These are phyloP conservation scores for Yarrowia sp. DNA, from an alignment of 805 yeast species.

Conservation along the genomic window DNA sequence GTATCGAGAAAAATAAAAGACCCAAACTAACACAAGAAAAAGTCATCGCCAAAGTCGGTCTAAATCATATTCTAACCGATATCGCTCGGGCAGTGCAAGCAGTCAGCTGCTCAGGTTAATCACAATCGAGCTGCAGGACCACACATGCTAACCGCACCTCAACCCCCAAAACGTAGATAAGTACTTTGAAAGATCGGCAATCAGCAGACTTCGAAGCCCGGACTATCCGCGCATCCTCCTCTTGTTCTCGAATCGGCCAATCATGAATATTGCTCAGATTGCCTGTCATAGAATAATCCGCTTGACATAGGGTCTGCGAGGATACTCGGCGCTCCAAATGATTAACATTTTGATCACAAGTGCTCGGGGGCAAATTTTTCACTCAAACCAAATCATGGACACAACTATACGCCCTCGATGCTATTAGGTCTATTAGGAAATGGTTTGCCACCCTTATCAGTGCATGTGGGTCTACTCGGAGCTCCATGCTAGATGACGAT, in stretches of 20 bases:
- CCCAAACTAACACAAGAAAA: no score
- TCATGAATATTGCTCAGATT: not conserved
- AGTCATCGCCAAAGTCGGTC: not conserved
- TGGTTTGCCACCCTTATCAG: no score
- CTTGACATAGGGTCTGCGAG: not conserved
- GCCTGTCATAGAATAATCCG: not conserved
- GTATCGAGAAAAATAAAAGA: no score
- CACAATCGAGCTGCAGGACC: not conserved
- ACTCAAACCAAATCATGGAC: not conserved
- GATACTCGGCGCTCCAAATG: not conserved
- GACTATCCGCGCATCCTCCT: not conserved
- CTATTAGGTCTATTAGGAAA: not conserved
- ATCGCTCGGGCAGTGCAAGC: not conserved
- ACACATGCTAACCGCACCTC: not conserved
- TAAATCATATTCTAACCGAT: not conserved
- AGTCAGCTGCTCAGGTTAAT: not conserved
- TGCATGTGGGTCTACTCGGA: no score
- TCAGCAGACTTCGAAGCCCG: slow-evolving; percentile 10
- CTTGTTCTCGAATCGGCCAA: not conserved
- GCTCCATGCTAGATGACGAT: no score
- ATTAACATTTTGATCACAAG: not conserved
- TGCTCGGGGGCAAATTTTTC: not conserved
- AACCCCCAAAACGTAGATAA: not conserved
- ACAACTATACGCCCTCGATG: not conserved
- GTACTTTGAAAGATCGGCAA: not conserved